Evolutionary conservation across 306 rosid genomes (phyloP).

Genomic region (Vigna unguiculata): DNA sequence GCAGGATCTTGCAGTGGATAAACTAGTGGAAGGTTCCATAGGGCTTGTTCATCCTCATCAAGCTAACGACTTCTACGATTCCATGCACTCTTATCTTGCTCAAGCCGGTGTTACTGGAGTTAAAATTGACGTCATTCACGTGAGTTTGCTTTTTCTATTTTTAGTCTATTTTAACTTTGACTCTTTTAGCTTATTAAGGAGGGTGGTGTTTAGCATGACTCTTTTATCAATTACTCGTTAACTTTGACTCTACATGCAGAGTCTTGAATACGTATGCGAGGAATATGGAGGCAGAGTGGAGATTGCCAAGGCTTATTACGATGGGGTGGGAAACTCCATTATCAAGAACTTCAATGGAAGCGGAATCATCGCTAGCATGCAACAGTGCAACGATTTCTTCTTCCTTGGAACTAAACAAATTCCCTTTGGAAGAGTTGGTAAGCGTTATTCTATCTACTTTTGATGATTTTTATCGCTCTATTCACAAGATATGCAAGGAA

Average conservation of each 20-base stretch:
- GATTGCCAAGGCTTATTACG: constrained; percentile 78
- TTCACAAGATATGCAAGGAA: neutral
- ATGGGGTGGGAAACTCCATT: constrained; percentile 68
- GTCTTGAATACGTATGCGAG: constrained; percentile 71
- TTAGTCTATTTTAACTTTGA: neutral
- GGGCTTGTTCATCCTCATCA: constrained; percentile 87
- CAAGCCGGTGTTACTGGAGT: constrained; percentile 79
- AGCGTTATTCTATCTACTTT: constrained; percentile 12
- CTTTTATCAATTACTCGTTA: neutral
- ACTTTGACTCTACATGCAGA: constrained; percentile 40
- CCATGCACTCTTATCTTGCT: constrained; percentile 87
- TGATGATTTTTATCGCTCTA: neutral
- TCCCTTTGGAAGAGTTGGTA: constrained; percentile 82
- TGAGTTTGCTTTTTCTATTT: constrained; percentile 39
- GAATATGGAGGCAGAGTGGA: constrained; percentile 88
- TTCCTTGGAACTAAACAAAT: constrained; percentile 82
- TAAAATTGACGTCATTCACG: constrained; percentile 88
- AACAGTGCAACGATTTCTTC: constrained; percentile 94
- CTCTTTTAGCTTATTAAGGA: neutral
- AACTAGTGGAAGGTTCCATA: constrained; percentile 68
- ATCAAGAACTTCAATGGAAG: constrained; percentile 77
- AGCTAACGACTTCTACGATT: constrained; percentile 66
- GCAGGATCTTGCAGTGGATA: constrained; percentile 80
- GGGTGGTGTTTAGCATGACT: too few species aligned
- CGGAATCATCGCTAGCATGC: constrained; percentile 91